A percentile compares a stretch with the other conserved stretches of the same genome.
These are phyloP conservation scores for Botrytis deweyae DNA, from an alignment of 2,329 filamentous ascomycete species.

Conservation along the genomic window DNA sequence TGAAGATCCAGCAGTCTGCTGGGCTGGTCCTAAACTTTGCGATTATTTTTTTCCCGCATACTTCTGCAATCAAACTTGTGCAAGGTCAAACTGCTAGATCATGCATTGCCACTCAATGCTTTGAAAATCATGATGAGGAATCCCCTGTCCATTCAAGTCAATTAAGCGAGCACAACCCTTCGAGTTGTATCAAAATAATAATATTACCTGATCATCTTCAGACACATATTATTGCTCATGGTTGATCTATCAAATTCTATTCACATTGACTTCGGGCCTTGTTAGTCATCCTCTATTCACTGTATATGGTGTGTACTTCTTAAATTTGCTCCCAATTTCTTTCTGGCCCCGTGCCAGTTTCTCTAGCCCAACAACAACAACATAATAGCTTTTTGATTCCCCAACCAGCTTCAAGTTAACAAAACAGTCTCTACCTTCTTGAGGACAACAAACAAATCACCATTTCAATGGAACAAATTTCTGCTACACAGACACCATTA, in stretches of 20 bases:
- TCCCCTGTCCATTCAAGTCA: slow-evolving; percentile 1
- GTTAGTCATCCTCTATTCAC: background rate
- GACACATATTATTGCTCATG: background rate
- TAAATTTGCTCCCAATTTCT: background rate
- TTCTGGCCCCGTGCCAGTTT: too few species aligned
- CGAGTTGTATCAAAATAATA: background rate
- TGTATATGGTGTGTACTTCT: background rate
- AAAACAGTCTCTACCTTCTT: background rate
- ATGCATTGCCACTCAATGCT: background rate
- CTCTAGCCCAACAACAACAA: background rate
- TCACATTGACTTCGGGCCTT: too few species aligned
- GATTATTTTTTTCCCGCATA: too few species aligned
- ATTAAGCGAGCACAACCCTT: background rate
- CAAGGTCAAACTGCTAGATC: background rate
- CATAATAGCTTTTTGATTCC: background rate
- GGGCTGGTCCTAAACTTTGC: background rate
- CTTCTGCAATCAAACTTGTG: background rate
- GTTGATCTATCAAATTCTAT: background rate
- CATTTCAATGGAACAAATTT: background rate
- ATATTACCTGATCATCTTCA: background rate
- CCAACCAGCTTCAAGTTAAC: background rate
- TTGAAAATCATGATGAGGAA: background rate
- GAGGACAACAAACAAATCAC: background rate
- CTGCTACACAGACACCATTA: background rate
- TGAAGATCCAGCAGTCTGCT: background rate